Evolutionary conservation across 106 monocot species (phyloP), one percentile per base, ranked within the genome.

Genomic region (Acanthochlamys bracteata): DNA sequence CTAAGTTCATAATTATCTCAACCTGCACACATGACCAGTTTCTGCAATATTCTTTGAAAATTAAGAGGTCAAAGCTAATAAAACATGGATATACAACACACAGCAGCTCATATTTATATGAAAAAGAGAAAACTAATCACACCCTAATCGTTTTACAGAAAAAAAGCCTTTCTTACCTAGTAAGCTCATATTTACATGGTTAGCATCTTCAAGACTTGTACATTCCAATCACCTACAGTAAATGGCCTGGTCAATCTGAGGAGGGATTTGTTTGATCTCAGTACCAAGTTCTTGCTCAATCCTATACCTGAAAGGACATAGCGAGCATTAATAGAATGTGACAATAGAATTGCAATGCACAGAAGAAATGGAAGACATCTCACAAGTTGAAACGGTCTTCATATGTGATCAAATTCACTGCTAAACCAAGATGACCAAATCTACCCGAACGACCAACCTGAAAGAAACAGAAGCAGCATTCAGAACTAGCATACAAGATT

Each of bases 231-330:
- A 98, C 55, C 78, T 80, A 78, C 96, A 98, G 57, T 98, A 98
- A 41, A 98, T 72, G 53, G 91, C 74, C 69, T 80, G 82, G 60
- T 98, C 96, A 25, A 98, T 91, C 68, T 91, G 87, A 11, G 83
- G 85, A 25, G 96, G 96, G 67, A 98, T 98, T 61, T 86, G 82
- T 62, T 92, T 91, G 26, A 98, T 98, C 66, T 98, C 96, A 41
- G 96, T 92, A 39, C 91, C 96, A 61, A 98, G 80, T 71, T 98
- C 91, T 81, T 98, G 84, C 75, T 98, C 96, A 59, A 92, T 98
- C 79, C 91, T 84, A 75, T 83, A 85, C 70, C 96, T 98, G 73
- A 40, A 61, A 61, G 40, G 13, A 12, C n/a, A 67, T 20, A 15
- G 0, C 4, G 1, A 21, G 12, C 49, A 2, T 49, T 17, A 14